Evolutionary conservation across 805 yeast genomes (phyloP), one percentile per base, ranked within the genome.

Genomic region (Suhomyces sp.): DNA sequence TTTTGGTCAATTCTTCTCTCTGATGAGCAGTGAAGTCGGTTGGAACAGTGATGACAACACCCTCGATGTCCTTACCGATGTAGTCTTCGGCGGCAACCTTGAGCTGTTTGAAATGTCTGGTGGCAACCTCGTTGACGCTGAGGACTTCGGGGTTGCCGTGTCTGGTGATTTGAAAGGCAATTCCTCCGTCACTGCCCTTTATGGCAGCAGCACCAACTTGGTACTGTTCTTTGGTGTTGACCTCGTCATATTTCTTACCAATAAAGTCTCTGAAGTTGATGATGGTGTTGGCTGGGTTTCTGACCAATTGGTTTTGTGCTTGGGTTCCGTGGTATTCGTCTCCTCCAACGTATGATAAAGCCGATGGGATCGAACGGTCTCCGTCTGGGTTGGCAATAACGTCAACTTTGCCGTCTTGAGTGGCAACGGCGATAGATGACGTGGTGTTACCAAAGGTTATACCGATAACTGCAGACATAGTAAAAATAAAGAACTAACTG

Each of bases 331-430:
- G 97, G 76, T 89, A 94, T 77, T 94, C 98, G 69, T 94, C 98
- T 51, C 81, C 86, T 55, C 96, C 97, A 53, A 91, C 91, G 69
- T 92, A 94, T 17, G 97, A 84, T 55, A 94, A 80, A 53, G 88
- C 87, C 25, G 98, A 87, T 56, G 98, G 96, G 68, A 94, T 94
- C 54, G 93, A 82, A 77, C 98, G 89, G 76, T 94, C 98, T 72
- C 99, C 99, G 67, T 94, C 99, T 60, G 96, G 97, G 83, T 94
- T 93, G 60, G 99, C 99, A 70, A 94, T 93, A 60, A 94, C 96
- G 67, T 94, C 97, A 57, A 90, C 94, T 69, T 87, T 88, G 56
- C 97, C 97, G 65, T 93, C 97, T 59, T 77, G 71, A 56, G 80
- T 75, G 60, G 92, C 87, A 64, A 85, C 89, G 47, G 98, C 97